Evolutionary conservation across 2,329 filamentous ascomycete species (phyloP).

Genomic region (Kalmusia sp.): DNA sequence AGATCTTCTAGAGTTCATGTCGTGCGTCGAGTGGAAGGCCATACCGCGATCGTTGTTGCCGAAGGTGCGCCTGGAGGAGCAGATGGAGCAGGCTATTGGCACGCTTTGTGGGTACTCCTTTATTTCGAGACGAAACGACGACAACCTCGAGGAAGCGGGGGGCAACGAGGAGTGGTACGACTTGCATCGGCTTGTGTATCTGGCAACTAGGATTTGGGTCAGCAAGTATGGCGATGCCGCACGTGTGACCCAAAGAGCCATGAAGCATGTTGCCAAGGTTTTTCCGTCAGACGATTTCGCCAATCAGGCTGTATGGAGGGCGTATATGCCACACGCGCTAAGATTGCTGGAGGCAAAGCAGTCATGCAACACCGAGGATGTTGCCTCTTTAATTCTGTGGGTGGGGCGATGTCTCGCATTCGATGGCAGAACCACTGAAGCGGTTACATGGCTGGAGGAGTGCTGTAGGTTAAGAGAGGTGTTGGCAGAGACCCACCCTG

Average conservation of each 20-base stretch:
- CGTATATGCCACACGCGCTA: conserved; percentile 20
- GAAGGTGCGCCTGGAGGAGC: conserved; percentile 9
- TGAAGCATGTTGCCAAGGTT: conserved; percentile 13
- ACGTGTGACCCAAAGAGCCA: conserved; percentile 8
- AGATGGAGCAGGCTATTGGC: conserved; percentile 26
- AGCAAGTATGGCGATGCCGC: conserved; percentile 6
- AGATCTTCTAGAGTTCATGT: conserved; percentile 46
- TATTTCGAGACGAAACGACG: conserved; percentile 11
- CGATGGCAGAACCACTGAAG: conserved; percentile 16
- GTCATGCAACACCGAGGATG: background rate
- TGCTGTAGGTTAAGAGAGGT: conserved; percentile 10
- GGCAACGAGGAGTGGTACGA: conserved; percentile 13
- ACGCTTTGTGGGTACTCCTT: conserved; percentile 33
- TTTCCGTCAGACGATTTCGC: conserved; percentile 18
- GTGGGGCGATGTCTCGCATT: conserved; percentile 16
- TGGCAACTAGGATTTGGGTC: conserved; percentile 22
- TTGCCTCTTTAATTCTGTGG: conserved; percentile 10
- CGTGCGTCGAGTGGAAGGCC: conserved; percentile 20
- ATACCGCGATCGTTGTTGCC: conserved; percentile 26
- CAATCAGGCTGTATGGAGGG: conserved; percentile 17
- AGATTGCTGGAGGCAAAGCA: conserved; percentile 14
- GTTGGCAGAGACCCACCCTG: background rate
- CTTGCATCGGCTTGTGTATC: conserved; percentile 21
- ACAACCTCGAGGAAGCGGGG: background rate
- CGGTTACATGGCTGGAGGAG: conserved; percentile 19